A percentile compares a stretch with the other conserved stretches of the same genome.
Conservation (phyloP, 78 protist genomes). For the Dictyostelium citrinum region DNA sequence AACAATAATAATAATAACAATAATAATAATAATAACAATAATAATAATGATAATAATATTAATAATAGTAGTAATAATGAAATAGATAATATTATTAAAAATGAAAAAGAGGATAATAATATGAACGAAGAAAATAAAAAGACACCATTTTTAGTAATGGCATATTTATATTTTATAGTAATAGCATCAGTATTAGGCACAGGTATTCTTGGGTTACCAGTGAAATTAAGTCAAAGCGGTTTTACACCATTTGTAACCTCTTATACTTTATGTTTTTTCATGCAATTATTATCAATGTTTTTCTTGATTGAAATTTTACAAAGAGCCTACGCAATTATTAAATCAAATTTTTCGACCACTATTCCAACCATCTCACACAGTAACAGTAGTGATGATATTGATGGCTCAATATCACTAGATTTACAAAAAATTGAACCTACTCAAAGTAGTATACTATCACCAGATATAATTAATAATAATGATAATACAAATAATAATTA, state of each 20-base stretch:
- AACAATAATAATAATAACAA: not conserved
- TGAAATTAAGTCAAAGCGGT: constrained; percentile 49
- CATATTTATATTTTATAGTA: constrained; percentile 39
- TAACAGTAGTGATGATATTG: not conserved
- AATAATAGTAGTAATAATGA: not conserved
- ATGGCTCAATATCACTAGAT: not conserved
- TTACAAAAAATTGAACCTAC: not conserved
- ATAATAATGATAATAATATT: not conserved
- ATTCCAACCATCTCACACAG: not conserved
- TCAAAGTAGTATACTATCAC: not conserved
- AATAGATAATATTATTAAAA: not conserved
- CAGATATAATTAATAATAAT: not conserved
- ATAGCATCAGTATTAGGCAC: constrained; percentile 70
- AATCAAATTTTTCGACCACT: not conserved
- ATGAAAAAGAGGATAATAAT: not conserved
- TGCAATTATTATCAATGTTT: constrained; percentile 56
- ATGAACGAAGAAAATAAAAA: not conserved
- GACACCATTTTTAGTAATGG: constrained; percentile 49
- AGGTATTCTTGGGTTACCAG: constrained; percentile 72
- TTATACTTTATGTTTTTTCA: constrained; percentile 53
- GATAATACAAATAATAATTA: not conserved
- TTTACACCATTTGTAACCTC: constrained; percentile 56
- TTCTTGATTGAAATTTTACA: constrained; percentile 68
- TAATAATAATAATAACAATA: not conserved
- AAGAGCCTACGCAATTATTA: constrained; percentile 33